Conservation (phyloP, 345 rosid species). For the Alliaria petiolata region DNA sequence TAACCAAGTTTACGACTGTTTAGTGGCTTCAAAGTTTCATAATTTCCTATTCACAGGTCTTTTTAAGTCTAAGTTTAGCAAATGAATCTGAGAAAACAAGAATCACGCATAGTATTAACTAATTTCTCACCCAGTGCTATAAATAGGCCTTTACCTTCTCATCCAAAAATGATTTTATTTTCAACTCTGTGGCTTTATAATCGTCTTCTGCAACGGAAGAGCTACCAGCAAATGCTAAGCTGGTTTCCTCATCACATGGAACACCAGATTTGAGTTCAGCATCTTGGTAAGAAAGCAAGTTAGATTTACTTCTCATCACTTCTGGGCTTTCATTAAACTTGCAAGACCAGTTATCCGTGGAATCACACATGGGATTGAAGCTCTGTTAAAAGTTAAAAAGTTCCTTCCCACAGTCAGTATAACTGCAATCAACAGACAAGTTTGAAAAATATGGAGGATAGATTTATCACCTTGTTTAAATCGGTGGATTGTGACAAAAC, state of each 20-base stretch:
- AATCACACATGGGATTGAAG: constrained; percentile 81
- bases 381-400: constrained; percentile 44
- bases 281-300: constrained; percentile 36
- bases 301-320: constrained; percentile 35
- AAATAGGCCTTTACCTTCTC: constrained; percentile 55
- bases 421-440: neutral
- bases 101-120: neutral
- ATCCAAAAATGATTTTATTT: constrained; percentile 81
- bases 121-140: constrained; percentile 2
- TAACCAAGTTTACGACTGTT: neutral
- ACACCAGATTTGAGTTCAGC: constrained; percentile 33
- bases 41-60: neutral
- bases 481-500: constrained; percentile 49
- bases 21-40: neutral
- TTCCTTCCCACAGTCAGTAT: constrained; percentile 6
- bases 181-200: constrained; percentile 78
- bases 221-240: constrained; percentile 47
- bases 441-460: constrained; percentile 14
- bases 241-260: constrained; percentile 40
- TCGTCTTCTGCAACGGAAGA: constrained; percentile 58
- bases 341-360: constrained; percentile 73
- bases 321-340: constrained; percentile 51
- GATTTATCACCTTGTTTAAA: constrained; percentile 56
- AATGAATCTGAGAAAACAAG: neutral
- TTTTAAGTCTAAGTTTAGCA: neutral